phyloP scores from a whole-genome alignment of 768 basidiomycete species.

The Mycena chlorophos region DNA sequence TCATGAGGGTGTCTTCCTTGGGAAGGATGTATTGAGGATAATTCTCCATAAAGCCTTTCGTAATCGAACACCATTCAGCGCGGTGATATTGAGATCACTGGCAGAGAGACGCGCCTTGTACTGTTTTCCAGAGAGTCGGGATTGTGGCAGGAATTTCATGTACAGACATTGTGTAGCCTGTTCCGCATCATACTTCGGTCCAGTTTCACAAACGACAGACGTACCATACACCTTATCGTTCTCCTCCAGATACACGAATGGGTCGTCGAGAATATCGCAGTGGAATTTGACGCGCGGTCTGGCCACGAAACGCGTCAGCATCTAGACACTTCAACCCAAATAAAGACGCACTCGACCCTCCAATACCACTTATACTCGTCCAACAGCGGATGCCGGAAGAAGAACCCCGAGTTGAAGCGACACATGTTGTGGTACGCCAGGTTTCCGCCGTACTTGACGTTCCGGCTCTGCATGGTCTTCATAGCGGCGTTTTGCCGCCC shows the following conservation, averaged over 20 bases:
- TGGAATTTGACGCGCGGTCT: slow-evolving; percentile 75
- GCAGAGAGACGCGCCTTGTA: slow-evolving; percentile 49
- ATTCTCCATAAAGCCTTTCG: slow-evolving; percentile 62
- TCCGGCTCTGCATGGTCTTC: slow-evolving; percentile 38
- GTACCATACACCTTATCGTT: slow-evolving; percentile 69
- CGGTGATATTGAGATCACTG: slow-evolving; percentile 58
- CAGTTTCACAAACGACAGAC: slow-evolving; percentile 75
- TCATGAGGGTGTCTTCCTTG: slow-evolving; percentile 59
- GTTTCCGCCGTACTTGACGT: too few species aligned
- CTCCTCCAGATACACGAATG: slow-evolving; percentile 75
- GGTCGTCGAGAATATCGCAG: slow-evolving; percentile 68
- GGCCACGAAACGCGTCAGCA: slow-evolving; percentile 32
- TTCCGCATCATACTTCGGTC: slow-evolving; percentile 34
- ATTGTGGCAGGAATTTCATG: slow-evolving; percentile 80
- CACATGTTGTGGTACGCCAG: slow-evolving; percentile 24
- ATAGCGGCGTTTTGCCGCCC: slow-evolving; percentile 44
- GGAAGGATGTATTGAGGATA: slow-evolving; percentile 61
- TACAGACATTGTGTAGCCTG: slow-evolving; percentile 73
- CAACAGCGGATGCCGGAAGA: slow-evolving; percentile 56
- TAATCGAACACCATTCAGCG: too few species aligned
- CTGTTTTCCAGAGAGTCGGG: slow-evolving; percentile 71
- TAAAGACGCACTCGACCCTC: slow-evolving; percentile 48
- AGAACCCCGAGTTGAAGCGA: slow-evolving; percentile 35
- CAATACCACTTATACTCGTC: slow-evolving; percentile 72
- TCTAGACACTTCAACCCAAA: slow-evolving; percentile 21